phyloP scores from a whole-genome alignment of 139 green algal genomes.

The Astrephomene gubernaculifera region DNA sequence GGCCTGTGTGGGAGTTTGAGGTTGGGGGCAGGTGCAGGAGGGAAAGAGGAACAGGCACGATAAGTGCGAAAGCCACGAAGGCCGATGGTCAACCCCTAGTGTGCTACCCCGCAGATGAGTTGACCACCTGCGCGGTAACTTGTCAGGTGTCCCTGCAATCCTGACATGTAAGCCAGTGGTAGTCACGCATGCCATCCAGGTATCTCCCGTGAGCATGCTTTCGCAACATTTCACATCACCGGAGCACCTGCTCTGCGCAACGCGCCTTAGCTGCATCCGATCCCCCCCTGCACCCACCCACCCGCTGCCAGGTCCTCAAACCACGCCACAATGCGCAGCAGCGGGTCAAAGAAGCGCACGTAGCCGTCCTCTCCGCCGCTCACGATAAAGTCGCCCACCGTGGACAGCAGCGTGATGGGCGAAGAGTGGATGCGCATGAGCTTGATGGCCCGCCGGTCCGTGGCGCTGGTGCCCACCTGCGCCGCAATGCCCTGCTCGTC shows the following conservation, averaged over 20 bases:
- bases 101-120: too few relatives aligned
- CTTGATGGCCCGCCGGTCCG: slow-evolving; percentile 77
- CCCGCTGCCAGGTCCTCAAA: slow-evolving; percentile 85
- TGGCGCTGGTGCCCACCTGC: slow-evolving; percentile 64
- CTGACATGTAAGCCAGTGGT: too few relatives aligned
- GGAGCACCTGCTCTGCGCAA: too few relatives aligned
- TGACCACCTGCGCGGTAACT: too few relatives aligned
- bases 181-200: too few relatives aligned
- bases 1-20: slow-evolving; percentile 37
- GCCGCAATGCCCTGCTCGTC: slow-evolving; percentile 72
- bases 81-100: too few relatives aligned
- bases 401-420: slow-evolving; percentile 68
- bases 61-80: too few relatives aligned
- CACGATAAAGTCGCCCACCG: slow-evolving; percentile 74
- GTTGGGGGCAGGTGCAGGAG: neutral
- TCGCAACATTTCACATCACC: too few relatives aligned
- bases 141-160: too few relatives aligned
- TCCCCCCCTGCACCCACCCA: neutral
- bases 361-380: slow-evolving; percentile 72
- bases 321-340: slow-evolving; percentile 83
- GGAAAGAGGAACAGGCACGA: neutral
- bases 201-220: too few relatives aligned
- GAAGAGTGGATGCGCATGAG: slow-evolving; percentile 79
- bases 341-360: slow-evolving; percentile 83
- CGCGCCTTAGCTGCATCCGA: too few relatives aligned